Conservation (phyloP, 2,329 filamentous ascomycete genomes). For the Sporothrix pallida region DNA sequence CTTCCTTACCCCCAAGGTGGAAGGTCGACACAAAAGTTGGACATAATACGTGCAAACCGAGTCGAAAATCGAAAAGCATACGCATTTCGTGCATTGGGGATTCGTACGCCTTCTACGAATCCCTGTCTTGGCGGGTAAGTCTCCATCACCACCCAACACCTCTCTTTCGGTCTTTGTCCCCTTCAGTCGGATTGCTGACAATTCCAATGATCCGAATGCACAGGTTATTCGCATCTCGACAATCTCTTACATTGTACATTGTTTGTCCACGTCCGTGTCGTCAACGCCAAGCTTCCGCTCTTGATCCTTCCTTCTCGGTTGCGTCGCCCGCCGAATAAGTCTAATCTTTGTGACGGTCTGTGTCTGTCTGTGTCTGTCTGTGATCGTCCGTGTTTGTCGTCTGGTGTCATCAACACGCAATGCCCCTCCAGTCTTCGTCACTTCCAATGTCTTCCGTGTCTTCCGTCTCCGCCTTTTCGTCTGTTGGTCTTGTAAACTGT, state of each 20-base stretch:
- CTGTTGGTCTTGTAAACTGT: too few relatives aligned
- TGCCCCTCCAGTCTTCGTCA: too few relatives aligned
- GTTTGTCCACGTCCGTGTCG: too few relatives aligned
- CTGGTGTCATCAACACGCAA: slow-evolving; percentile 4
- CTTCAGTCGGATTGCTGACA: too few relatives aligned
- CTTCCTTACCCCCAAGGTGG: not conserved
- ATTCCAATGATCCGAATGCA: too few relatives aligned
- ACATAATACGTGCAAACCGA: not conserved
- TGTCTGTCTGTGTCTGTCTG: too few relatives aligned
- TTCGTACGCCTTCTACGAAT: slow-evolving; percentile 3
- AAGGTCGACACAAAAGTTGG: not conserved
- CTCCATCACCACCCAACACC: too few relatives aligned
- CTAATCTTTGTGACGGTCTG: not conserved
- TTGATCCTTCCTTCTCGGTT: not conserved
- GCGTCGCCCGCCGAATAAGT: not conserved
- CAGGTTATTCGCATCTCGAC: too few relatives aligned
- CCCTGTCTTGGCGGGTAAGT: not conserved
- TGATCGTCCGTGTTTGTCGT: not conserved
- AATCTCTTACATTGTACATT: too few relatives aligned
- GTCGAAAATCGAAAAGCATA: not conserved
- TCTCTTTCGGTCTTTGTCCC: too few relatives aligned
- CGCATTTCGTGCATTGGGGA: slow-evolving; percentile 3
- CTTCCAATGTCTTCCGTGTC: too few relatives aligned
- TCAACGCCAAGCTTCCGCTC: not conserved
- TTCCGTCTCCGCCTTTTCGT: too few relatives aligned